Base-by-base conservation (phyloP, 208 protist species). In the Leptomonas pyrrhocoris region DNA sequence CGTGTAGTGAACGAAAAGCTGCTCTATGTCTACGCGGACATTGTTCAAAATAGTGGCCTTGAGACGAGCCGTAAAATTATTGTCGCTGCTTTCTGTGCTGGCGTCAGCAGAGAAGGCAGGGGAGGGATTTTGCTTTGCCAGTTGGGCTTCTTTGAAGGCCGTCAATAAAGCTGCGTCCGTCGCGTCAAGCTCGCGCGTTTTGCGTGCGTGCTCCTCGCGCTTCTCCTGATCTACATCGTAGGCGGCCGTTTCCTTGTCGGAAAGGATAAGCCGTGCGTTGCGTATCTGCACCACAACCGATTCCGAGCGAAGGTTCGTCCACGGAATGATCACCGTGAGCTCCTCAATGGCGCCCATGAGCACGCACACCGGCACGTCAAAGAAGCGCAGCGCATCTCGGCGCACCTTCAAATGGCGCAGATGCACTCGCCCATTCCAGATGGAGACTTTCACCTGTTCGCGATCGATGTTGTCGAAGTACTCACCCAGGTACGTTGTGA, bases 391-490 rank as follows among this genome's bases (percentile, higher is more conserved):
- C 9, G 86, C 87, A 64, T 96, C 86, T 40, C 61, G 67, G 9
- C 86, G 82, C 19, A 96, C 73, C 28, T 76, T 73, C 19, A 96
- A 62, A 30, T 91, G 65, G 13, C 59, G 70, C 45, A 96, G 70
- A n/a, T 78, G 70, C 30, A 96, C 85, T 34, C 90, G 67, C 8
- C 92, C 92, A 68, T 81, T 77, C 89, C 89, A 94, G 21, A 96
- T 54, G 0, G 87, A 94, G 28, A 96, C 86, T 54, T 88, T 90
- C n/a, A 96, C 82, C 43, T 94, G 89, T 45, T 96, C 79, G 21
- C 72, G 84, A 63, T 94, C 85, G 25, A 94, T 88, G 45, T 92
- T 91, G 31, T 90, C 81, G 70, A 96, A 86, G 79, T 96, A 94
- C 50, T 92, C 80, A 25, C 89, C 89, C 27, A 96, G 70, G 74